phyloP scores from a whole-genome alignment of 208 protist genomes.

The Phytomonas francai region DNA sequence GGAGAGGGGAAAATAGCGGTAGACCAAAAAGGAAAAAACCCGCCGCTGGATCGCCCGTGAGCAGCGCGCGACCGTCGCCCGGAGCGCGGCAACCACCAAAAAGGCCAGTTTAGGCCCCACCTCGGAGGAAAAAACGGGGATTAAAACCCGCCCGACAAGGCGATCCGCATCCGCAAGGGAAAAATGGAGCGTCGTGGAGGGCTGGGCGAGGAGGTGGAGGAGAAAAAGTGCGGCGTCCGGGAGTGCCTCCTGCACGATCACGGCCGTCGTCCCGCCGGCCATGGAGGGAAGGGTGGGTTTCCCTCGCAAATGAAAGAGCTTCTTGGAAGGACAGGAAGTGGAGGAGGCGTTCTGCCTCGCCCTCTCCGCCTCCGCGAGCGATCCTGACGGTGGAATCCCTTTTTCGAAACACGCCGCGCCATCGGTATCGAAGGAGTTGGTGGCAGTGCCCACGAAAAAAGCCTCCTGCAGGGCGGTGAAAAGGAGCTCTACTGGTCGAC shows the following conservation, averaged over 20 bases:
- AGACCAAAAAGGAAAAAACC: constrained; percentile 15
- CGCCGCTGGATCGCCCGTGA: constrained; percentile 10
- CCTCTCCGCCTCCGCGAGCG: no score
- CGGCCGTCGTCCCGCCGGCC: constrained; percentile 5
- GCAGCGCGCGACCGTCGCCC: constrained; percentile 25
- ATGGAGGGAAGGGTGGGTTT: no score
- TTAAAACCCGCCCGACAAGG: constrained; percentile 27
- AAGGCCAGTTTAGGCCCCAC: constrained; percentile 30
- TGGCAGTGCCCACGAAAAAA: constrained; percentile 13
- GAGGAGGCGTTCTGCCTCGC: no score
- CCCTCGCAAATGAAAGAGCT: no score
- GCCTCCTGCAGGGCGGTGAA: constrained; percentile 6
- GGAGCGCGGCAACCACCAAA: constrained; percentile 36
- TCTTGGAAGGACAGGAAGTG: no score
- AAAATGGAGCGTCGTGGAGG: constrained; percentile 42
- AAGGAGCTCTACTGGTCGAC: constrained; percentile 10
- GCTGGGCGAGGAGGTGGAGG: constrained; percentile 61
- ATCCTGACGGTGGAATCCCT: background rate
- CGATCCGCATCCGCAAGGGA: constrained; percentile 15
- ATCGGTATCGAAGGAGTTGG: background rate
- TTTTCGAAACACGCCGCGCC: no score
- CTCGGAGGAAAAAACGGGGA: no score
- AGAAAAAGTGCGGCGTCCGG: constrained; percentile 49
- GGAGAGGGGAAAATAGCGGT: constrained; percentile 9
- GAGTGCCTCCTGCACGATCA: constrained; percentile 30